phyloP scores from a whole-genome alignment of 495 filamentous ascomycete species.

The Tuber brumale region DNA sequence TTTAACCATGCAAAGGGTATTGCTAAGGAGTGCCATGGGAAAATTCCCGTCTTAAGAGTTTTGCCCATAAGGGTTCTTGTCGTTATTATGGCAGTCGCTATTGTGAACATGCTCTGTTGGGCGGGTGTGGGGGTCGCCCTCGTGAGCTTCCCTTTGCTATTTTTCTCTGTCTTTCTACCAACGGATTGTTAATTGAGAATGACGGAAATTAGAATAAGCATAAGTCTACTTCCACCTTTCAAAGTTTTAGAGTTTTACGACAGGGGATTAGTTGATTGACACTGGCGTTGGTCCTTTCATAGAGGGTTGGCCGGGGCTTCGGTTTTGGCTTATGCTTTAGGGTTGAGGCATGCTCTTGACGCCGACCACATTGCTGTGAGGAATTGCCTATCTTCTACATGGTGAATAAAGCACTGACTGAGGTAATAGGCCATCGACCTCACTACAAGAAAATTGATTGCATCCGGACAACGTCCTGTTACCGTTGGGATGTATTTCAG shows the following conservation, averaged over 20 bases:
- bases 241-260: background rate
- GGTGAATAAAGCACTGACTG: background rate
- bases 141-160: constrained; percentile 22
- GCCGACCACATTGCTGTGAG: constrained; percentile 84
- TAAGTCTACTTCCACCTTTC: constrained; percentile 3
- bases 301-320: constrained; percentile 68
- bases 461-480: constrained; percentile 77
- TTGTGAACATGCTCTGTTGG: constrained; percentile 39
- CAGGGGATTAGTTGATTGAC: background rate
- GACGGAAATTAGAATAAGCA: background rate
- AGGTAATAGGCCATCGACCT: constrained; percentile 71
- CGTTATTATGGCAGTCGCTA: constrained; percentile 30
- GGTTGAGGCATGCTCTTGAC: constrained; percentile 88
- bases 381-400: background rate
- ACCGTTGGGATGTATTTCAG: constrained; percentile 94
- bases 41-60: constrained; percentile 49
- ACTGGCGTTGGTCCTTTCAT: constrained; percentile 30
- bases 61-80: constrained; percentile 27
- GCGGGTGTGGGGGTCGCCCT: constrained; percentile 33
- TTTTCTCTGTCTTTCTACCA: background rate
- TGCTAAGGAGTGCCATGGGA: constrained; percentile 43
- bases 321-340: constrained; percentile 78
- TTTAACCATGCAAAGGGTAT: constrained; percentile 15
- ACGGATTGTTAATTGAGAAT: background rate
- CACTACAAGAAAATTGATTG: constrained; percentile 87